These are phyloP conservation scores for Colletotrichum coccodes DNA, from an alignment of 2,329 filamentous ascomycete species.

Conservation along the genomic window DNA sequence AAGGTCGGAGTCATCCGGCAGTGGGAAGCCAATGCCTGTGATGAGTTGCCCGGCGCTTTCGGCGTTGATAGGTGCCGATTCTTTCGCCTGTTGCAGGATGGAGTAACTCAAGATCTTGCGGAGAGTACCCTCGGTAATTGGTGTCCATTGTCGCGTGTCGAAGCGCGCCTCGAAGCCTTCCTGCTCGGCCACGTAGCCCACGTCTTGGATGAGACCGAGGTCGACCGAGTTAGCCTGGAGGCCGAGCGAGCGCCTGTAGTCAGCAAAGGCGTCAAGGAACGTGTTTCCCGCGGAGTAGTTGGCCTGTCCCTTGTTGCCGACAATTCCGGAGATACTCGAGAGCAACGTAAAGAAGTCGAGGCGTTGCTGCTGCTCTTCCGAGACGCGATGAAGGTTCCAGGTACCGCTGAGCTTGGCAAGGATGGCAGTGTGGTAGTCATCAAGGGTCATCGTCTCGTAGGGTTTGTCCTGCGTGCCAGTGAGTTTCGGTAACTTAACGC, in stretches of 20 bases:
- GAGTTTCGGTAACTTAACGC: no score
- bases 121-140: neutral
- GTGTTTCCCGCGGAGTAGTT: constrained; percentile 47
- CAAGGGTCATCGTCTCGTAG: no score
- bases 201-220: constrained; percentile 9
- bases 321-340: constrained; percentile 41
- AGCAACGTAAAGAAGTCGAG: constrained; percentile 49
- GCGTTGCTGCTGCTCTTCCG: constrained; percentile 31
- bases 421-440: neutral
- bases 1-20: no score
- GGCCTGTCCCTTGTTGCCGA: constrained; percentile 43
- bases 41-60: no score
- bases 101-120: no score
- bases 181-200: neutral
- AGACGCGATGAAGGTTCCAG: constrained; percentile 46
- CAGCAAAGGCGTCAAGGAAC: constrained; percentile 44
- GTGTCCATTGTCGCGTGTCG: neutral
- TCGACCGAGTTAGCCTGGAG: neutral
- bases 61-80: no score
- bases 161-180: neutral
- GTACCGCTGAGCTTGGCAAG: neutral
- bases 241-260: constrained; percentile 28
- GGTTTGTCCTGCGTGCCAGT: no score
- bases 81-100: no score
- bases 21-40: no score